Conservation (phyloP, 1,284 basidiomycete genomes). For the Phellopilus nigrolimitatus region DNA sequence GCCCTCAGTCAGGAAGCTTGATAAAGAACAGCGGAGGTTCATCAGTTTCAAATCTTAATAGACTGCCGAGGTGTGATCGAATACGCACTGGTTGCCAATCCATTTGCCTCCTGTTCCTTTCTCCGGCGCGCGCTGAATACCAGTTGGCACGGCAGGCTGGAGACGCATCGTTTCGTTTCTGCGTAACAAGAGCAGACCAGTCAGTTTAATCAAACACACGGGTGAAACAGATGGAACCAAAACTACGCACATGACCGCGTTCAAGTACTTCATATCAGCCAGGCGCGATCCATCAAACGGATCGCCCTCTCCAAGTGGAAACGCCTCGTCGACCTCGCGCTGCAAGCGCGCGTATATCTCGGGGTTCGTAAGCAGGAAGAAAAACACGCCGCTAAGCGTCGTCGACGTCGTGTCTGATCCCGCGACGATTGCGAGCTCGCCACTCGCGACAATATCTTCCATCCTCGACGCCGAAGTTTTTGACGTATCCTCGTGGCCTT, state of each 20-base stretch:
- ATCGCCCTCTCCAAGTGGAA: slow-evolving; percentile 20
- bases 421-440: slow-evolving; percentile 32
- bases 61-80: neutral
- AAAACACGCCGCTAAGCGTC: slow-evolving; percentile 28
- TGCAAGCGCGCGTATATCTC: slow-evolving; percentile 25
- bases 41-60: neutral
- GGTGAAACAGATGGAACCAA: neutral
- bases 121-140: slow-evolving; percentile 13
- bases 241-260: slow-evolving; percentile 30
- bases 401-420: slow-evolving; percentile 36
- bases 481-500: slow-evolving; percentile 23
- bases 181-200: neutral
- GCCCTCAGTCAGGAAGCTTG: slow-evolving; percentile 45
- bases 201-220: too few relatives aligned
- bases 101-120: slow-evolving; percentile 13
- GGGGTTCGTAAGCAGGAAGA: slow-evolving; percentile 31
- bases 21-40: neutral
- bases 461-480: slow-evolving; percentile 23
- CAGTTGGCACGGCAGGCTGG: slow-evolving; percentile 6
- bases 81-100: slow-evolving; percentile 13
- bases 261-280: slow-evolving; percentile 29
- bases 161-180: slow-evolving; percentile 17
- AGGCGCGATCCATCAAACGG: slow-evolving; percentile 20
- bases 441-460: slow-evolving; percentile 29
- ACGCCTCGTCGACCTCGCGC: slow-evolving; percentile 28